Evolutionary conservation across 768 basidiomycete genomes (phyloP).

Genomic region (Sutorius australiensis): DNA sequence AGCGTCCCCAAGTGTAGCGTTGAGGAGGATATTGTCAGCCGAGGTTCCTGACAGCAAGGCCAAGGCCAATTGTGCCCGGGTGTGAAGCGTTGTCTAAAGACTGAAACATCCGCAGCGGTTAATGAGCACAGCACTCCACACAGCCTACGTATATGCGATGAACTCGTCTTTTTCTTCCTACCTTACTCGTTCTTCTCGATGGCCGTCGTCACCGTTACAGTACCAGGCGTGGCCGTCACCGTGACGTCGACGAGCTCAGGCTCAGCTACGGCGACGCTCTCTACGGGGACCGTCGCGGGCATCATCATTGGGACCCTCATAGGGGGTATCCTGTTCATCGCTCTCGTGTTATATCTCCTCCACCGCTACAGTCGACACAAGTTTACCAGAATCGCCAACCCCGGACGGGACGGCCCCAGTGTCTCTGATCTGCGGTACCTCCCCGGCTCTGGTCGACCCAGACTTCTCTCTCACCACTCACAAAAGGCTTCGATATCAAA

Average conservation of each 20-base stretch:
- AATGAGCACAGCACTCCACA: not conserved
- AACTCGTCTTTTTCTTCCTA: no score
- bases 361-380: constrained; percentile 5
- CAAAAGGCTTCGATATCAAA: constrained; percentile 17
- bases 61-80: not conserved
- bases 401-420: not conserved
- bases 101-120: not conserved
- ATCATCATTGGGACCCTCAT: constrained; percentile 22
- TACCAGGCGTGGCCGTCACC: not conserved
- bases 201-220: constrained; percentile 11
- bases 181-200: constrained; percentile 2
- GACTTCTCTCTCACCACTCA: not conserved
- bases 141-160: constrained; percentile 6
- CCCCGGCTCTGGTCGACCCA: not conserved
- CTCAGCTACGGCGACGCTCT: not conserved
- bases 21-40: not conserved
- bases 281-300: constrained; percentile 12
- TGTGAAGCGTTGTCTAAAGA: not conserved
- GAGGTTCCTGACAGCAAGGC: no score
- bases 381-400: constrained; percentile 18
- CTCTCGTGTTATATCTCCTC: constrained; percentile 11
- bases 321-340: constrained; percentile 12
- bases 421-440: not conserved
- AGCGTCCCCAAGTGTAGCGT: not conserved
- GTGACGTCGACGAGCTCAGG: not conserved